Base-by-base conservation (phyloP, 306 rosid genomes). In the Crotalaria pallida region DNA sequence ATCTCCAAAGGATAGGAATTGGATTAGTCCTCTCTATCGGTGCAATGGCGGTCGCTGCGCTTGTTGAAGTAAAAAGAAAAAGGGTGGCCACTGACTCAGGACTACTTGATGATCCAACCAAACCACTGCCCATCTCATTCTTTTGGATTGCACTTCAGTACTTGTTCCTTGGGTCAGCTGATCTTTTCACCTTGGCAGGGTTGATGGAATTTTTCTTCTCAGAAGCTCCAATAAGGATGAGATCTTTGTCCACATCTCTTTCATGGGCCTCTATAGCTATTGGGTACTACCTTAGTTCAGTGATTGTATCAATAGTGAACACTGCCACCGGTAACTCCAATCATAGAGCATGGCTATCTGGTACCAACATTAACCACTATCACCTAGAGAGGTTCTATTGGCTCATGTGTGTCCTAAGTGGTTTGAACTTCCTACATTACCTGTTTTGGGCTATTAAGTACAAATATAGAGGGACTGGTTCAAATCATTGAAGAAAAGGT, bases 1-100 rank as follows among this genome's bases (percentile, higher is more conserved):
- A 94, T 80, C 89, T 94, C 59, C 95, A 87, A 47, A 77, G 99
- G 60, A 91, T 94, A 7, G 99, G 97, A 17, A 60, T 84, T 50
- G 99, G 99, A 2, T 63, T 94, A 65, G 60, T 85, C 13, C 89
- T 94, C 15, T 94, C 99, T 12, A 81, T 88, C 18, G 16, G 84
- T 16, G 92, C 97, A 36, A 94, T 94, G 99, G 95, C 86, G 7
- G 80, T 89, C 12, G 99, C 99, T 22, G 99, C 99, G n/a, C 58
- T 86, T 1, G 96, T 94, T 10, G 99, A 94, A 61, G 76, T 83
- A 1, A 94, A 91, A 66, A 71, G 99, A 21, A 85, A 86, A 82
- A 82, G 88, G 19, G 96, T 89, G 2, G 92, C 88, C 0, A 66
- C 84, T 8, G 6, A 69, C 11, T 69, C 85, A 4, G 84, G 80